These are phyloP conservation scores for Peribolospora kevripleyi DNA, from an alignment of 768 basidiomycete species.

Conservation along the genomic window DNA sequence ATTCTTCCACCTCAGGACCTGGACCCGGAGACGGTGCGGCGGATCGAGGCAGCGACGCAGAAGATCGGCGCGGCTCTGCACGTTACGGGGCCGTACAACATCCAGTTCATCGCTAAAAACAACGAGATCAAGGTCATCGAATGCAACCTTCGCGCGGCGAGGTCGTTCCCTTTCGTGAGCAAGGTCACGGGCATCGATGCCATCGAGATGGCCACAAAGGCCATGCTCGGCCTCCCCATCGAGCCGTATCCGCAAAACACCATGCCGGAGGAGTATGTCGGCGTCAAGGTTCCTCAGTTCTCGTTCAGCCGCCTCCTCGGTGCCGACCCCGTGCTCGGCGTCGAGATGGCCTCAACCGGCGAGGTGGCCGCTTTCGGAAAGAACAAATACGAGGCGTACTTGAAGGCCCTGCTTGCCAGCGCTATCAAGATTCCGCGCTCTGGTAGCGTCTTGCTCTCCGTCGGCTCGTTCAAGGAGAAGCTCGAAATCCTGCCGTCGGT, in stretches of 20 bases:
- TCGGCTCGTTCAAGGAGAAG: slow-evolving; percentile 94
- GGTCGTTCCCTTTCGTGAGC: slow-evolving; percentile 96
- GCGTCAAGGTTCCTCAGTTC: slow-evolving; percentile 99
- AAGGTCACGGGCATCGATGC: slow-evolving; percentile 96
- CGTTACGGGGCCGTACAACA: slow-evolving; percentile 96
- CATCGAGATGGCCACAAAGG: slow-evolving; percentile 96
- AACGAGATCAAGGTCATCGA: slow-evolving; percentile 99
- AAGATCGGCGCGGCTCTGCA: slow-evolving; percentile 96
- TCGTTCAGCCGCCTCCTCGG: slow-evolving; percentile 89
- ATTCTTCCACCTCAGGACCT: slow-evolving; percentile 96
- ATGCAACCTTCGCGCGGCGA: slow-evolving; percentile 88
- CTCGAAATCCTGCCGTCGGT: slow-evolving; percentile 83
- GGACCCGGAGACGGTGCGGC: slow-evolving; percentile 83
- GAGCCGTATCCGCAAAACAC: slow-evolving; percentile 72
- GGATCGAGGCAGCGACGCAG: slow-evolving; percentile 85
- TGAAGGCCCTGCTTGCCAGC: slow-evolving; percentile 89
- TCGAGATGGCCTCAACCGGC: slow-evolving; percentile 99
- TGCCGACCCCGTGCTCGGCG: slow-evolving; percentile 88
- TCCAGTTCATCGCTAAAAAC: slow-evolving; percentile 99
- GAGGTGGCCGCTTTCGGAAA: slow-evolving; percentile 96
- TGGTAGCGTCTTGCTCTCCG: slow-evolving; percentile 89
- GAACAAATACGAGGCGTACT: slow-evolving; percentile 94
- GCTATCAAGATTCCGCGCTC: slow-evolving; percentile 71
- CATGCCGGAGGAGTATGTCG: slow-evolving; percentile 79
- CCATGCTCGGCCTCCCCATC: slow-evolving; percentile 77